Evolutionary conservation across 2,329 filamentous ascomycete species (phyloP), one percentile per base, ranked within the genome.

Genomic region (Penicillium sp.): DNA sequence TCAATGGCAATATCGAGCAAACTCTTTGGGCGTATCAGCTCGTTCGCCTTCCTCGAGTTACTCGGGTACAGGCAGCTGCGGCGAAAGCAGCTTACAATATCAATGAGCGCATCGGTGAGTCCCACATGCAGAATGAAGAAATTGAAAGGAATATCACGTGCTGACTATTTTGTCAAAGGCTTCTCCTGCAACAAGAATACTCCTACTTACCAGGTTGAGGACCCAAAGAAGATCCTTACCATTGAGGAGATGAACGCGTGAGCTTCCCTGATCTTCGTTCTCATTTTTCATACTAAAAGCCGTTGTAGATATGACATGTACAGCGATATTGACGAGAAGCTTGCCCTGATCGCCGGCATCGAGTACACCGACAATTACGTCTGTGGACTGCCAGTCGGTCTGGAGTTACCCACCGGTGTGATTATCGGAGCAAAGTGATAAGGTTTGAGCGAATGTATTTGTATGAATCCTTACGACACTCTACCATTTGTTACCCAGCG

Each of bases 221-320:
- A 87, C 49, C 79, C 85, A 62, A 81, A 76, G 60, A 79, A 82
- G 45, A 85, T 86, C 58, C 66, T 89, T 29, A 88, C 86, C 0
- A 87, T 89, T 48, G 84, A 87, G 59, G 85, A 89, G 68, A 88
- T 89, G 85, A 88, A 89, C 56, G 76, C 77, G 76, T 84, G 74
- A 75, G 81, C 77, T 15, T 27, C 25, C 31, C 14, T 23, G 12
- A 31, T 6, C 18, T 25, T n/a, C 2, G 12, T 14, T 44, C 9
- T 11, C 14, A 25, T 6, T 15, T 14, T 26, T 4, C 7, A 14
- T 46, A 46, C 50, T 47, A 40, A 45, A n/a, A 1, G 20, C 1
- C 11, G 12, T 4, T 41, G 29, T 51, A 82, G 80, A 14, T 85
- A 86, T 58, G 81, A 86, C 62, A 84, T 86, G 81, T 79, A 82